Conservation (phyloP, 2,329 filamentous ascomycete genomes). For the Penicillium freii region DNA sequence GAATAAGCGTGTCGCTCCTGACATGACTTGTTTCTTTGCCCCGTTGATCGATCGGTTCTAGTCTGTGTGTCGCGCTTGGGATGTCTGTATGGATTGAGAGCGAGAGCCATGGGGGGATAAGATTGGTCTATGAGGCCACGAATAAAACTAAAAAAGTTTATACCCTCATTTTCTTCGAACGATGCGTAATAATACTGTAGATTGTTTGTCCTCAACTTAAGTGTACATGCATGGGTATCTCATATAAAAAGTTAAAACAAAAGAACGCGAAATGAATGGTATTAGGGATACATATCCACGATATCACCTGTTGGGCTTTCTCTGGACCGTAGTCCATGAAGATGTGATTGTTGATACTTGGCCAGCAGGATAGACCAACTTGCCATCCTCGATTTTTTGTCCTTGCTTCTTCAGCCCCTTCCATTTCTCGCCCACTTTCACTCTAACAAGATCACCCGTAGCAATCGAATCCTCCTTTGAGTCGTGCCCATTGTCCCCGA, state of each 20-base stretch:
- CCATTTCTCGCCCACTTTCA: constrained; percentile 71
- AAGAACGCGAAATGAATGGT: background rate
- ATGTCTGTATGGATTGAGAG: constrained; percentile 13
- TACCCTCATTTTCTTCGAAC: constrained; percentile 12
- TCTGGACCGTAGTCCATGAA: background rate
- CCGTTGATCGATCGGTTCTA: constrained; percentile 15
- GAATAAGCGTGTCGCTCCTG: constrained; percentile 65
- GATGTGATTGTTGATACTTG: background rate
- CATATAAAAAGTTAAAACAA: background rate
- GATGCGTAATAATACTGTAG: background rate
- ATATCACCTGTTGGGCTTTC: background rate
- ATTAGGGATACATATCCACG: background rate
- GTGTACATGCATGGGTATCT: constrained; percentile 3
- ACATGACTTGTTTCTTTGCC: constrained; percentile 10
- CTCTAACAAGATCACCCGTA: constrained; percentile 78
- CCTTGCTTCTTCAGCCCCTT: constrained; percentile 62
- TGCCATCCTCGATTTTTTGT: constrained; percentile 60
- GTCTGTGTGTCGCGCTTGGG: constrained; percentile 12
- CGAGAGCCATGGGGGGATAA: constrained; percentile 22
- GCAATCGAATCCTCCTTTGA: constrained; percentile 87
- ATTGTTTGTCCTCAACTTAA: background rate
- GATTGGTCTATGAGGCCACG: constrained; percentile 21
- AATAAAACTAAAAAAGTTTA: constrained; percentile 27
- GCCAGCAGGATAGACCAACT: constrained; percentile 35
- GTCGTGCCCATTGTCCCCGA: constrained; percentile 72